Evolutionary conservation across 805 yeast genomes (phyloP), one percentile per base, ranked within the genome.

Genomic region (Ogataea dorogensis): DNA sequence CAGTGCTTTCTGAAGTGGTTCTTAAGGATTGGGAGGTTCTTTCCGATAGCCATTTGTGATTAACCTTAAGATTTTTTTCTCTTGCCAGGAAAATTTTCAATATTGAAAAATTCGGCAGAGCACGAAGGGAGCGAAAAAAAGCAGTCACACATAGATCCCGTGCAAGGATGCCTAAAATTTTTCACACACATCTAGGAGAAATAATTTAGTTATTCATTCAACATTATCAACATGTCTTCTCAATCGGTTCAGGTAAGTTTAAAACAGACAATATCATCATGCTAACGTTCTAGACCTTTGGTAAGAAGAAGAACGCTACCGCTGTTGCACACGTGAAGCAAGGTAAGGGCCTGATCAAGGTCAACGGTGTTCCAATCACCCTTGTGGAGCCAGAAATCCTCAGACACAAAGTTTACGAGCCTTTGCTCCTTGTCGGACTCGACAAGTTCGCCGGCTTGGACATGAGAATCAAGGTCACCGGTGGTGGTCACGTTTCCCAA

Each of bases 401-500:
- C 67, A 86, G 98, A 77, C 88, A 89, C 91, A 93, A 93, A 81
- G 98, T 93, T 63, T 93, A 89, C 89, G 98, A 93, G 81, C 98
- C 98, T 71, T 81, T 93, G 67, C 80, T 94, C 68, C 76, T 93
- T 69, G 98, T 87, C 67, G 98, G 98, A 67, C 81, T 93, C 68
- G 98, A 93, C 81, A 93, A 93, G 77, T 93, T 88, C 77, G 91
- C 95, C 72, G 81, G 82, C 80, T 83, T 93, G 64, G 98, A 93
- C 77, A 87, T 93, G 77, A 91, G 98, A 80, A 94, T 93, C 69
- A 83, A 93, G 74, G 98, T 93, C 68, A 81, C 96, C 68, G 98
- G 98, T 75, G 98, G 98, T 88, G 98, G 98, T 79, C 98, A 93
- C 84, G 97, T 91, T 59, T 91, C 98, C 54, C 98, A 93, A 81